phyloP scores from a whole-genome alignment of 2,329 filamentous ascomycete genomes.

The Apiospora sp. region DNA sequence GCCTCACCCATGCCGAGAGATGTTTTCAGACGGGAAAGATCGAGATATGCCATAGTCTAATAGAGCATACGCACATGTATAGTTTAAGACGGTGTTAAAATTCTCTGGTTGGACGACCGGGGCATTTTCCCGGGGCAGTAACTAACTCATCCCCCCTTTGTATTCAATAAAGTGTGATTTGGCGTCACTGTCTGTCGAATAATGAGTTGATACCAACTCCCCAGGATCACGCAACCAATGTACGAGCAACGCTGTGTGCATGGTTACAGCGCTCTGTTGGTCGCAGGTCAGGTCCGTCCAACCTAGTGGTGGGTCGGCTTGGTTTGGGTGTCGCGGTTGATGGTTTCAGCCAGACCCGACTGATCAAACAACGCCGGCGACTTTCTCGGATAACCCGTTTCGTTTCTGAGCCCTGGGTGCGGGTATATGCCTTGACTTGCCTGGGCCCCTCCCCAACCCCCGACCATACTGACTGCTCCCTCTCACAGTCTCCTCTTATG shows the following conservation, averaged over 20 bases:
- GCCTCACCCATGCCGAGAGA: neutral
- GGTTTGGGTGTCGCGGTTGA: slow-evolving; percentile 15
- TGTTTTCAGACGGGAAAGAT: neutral
- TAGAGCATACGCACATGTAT: neutral
- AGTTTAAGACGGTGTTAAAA: neutral
- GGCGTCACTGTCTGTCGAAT: slow-evolving; percentile 13
- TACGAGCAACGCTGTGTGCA: neutral
- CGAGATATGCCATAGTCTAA: neutral
- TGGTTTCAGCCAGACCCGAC: slow-evolving; percentile 10
- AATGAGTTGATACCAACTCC: neutral
- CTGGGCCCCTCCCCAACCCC: neutral
- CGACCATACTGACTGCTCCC: neutral
- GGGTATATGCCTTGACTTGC: slow-evolving; percentile 11
- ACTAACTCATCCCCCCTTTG: neutral
- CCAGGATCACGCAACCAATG: slow-evolving; percentile 9
- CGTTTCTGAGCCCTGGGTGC: neutral
- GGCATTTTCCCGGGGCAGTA: neutral
- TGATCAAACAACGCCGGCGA: slow-evolving; percentile 3
- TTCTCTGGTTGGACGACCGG: slow-evolving; percentile 3
- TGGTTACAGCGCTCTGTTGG: slow-evolving; percentile 23
- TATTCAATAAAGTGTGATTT: neutral
- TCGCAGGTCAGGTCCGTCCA: slow-evolving; percentile 21
- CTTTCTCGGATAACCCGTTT: slow-evolving; percentile 22
- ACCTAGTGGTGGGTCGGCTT: slow-evolving; percentile 8
- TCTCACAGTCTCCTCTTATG: neutral